Base-by-base conservation (phyloP, 495 filamentous ascomycete genomes). In the Trichocladium uniseriatum region DNA sequence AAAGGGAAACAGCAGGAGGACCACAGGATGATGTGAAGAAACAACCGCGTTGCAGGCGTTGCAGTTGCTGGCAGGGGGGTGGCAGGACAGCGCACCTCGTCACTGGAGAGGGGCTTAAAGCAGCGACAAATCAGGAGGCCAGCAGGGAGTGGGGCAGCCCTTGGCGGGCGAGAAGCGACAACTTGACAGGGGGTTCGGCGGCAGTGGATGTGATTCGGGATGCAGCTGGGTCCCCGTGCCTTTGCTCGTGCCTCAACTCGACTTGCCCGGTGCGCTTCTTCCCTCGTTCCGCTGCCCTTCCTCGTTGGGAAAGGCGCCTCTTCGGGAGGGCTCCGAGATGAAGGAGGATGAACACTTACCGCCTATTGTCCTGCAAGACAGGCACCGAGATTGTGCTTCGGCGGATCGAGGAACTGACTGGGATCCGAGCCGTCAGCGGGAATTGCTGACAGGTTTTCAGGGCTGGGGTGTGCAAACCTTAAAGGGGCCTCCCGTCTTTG, bases 121-220 rank as follows among this genome's bases (percentile, higher is more conserved):
- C 64, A 58, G 58, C 60, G 57, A 52, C 60, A 65, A 65, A 59
- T 55, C 36, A 59, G 47, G 51, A 56, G 29, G 27, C 18, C 43
- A 31, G 43, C 43, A 37, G 41, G 29, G 24, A 49, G 55, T 56
- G 40, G 52, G 52, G 49, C 36, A 34, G 39, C 22, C 18, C 46
- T 43, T 37, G 51, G 58, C 61, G 62, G 61, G 61, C 56, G 61
- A 64, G 53, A 54, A 60, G 51, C 56, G 55, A 61, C 60, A 54
- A 54, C 51, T 60, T 48, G 62, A 58, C 63, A 64, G 60, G 60
- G 57, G 60, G 54, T 47, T 55, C 51, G 52, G 63, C 63, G 61
- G 63, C 59, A 56, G 59, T 59, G 59, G 60, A 59, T 61, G 62
- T 61, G 50, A 57, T 49, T 55, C 37, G 50, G 54, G 52, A 52